These are phyloP conservation scores for Cordyceps cateniannulata DNA, from an alignment of 2,329 filamentous ascomycete species.

Conservation along the genomic window DNA sequence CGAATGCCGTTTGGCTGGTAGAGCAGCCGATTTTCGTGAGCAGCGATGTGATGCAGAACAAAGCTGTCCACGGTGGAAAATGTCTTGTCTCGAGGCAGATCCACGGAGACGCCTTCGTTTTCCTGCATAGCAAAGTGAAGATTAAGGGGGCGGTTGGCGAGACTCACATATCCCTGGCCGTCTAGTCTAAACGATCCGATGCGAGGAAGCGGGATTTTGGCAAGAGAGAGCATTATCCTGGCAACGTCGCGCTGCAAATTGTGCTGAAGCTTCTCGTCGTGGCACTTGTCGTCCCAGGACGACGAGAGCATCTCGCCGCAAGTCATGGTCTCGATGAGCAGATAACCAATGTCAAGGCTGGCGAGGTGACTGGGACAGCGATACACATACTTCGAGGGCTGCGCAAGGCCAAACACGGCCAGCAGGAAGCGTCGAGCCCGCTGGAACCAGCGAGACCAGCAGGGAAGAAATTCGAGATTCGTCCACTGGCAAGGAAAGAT, in stretches of 20 bases:
- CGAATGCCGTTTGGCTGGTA: background rate
- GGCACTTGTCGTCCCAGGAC: background rate
- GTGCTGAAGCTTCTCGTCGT: background rate
- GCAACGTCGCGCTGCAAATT: background rate
- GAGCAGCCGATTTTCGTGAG: background rate
- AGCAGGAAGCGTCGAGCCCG: background rate
- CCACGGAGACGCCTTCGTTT: background rate
- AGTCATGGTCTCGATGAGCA: background rate
- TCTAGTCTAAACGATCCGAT: background rate
- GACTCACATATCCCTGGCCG: background rate
- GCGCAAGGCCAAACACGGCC: background rate
- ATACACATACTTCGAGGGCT: background rate
- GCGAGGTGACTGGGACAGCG: background rate
- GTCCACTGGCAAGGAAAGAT: background rate
- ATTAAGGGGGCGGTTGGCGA: background rate
- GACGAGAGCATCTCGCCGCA: background rate
- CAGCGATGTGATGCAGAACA: background rate
- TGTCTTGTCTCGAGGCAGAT: background rate
- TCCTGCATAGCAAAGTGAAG: background rate
- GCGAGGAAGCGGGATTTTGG: background rate
- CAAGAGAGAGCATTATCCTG: background rate
- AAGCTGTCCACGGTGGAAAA: background rate
- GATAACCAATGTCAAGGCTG: background rate
- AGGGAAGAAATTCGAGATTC: background rate
- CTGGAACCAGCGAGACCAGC: background rate